These are phyloP conservation scores for Meyerozyma smithsonii DNA, from an alignment of 1,139 yeast genomes.

Conservation along the genomic window DNA sequence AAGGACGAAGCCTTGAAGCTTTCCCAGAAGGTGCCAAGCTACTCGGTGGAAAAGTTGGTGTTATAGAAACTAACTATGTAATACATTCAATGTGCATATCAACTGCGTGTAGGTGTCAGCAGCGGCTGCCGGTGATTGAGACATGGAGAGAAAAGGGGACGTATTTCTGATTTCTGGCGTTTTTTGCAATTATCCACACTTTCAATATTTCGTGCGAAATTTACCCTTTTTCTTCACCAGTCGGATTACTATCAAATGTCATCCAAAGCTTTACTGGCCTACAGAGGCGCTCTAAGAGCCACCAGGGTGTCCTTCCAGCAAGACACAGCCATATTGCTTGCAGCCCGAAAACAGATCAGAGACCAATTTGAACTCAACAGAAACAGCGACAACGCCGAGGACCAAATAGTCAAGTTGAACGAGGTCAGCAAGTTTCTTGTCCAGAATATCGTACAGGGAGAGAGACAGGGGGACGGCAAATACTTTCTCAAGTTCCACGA, in stretches of 20 bases:
- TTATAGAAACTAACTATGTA: conserved; percentile 19
- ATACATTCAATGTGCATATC: neutral
- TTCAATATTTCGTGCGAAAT: neutral
- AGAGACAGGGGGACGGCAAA: conserved; percentile 40
- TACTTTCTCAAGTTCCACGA: conserved; percentile 66
- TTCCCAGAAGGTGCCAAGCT: conserved; percentile 41
- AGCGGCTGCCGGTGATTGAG: too few relatives aligned
- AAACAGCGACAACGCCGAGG: conserved; percentile 36
- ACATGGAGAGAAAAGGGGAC: too few relatives aligned
- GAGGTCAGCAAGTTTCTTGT: conserved; percentile 67
- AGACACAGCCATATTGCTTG: conserved; percentile 34
- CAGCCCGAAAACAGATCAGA: conserved; percentile 64
- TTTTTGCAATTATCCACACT: neutral
- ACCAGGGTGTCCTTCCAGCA: conserved; percentile 58
- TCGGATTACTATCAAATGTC: conserved; percentile 2
- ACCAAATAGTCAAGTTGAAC: conserved; percentile 57
- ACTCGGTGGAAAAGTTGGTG: conserved; percentile 48
- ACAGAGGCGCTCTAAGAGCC: conserved; percentile 68
- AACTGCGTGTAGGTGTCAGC: too few relatives aligned
- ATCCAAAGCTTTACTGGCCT: conserved; percentile 45
- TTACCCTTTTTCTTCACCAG: neutral
- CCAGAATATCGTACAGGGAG: conserved; percentile 82
- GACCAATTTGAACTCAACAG: conserved; percentile 47
- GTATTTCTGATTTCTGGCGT: neutral
- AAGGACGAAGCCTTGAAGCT: conserved; percentile 27